phyloP scores from a whole-genome alignment of 345 rosid species.

The Hypericum androsaemum region DNA sequence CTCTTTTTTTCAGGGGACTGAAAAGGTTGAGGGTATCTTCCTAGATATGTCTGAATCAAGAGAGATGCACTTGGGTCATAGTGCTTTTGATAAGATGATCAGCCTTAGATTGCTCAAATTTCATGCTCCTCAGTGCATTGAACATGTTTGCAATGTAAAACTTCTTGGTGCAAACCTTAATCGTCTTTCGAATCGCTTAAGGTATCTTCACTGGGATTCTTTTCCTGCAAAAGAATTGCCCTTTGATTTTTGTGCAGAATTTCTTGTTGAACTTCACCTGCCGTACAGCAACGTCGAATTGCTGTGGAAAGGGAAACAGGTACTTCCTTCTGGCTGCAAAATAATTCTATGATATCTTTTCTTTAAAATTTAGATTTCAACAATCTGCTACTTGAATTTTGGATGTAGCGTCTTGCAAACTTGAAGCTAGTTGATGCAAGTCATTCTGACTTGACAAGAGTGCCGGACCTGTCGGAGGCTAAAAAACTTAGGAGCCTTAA shows the following conservation, averaged over 20 bases:
- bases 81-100: slow-evolving; percentile 12
- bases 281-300: slow-evolving; percentile 4
- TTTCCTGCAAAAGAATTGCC: slow-evolving; percentile 11
- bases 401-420: slow-evolving; percentile 5
- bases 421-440: slow-evolving; percentile 7
- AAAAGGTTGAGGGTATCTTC: slow-evolving; percentile 2
- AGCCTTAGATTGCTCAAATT: slow-evolving; percentile 13
- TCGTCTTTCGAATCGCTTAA: slow-evolving; percentile 2
- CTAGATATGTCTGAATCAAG: slow-evolving; percentile 3
- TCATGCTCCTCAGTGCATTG: not conserved
- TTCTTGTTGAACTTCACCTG: slow-evolving; percentile 6
- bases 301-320: slow-evolving; percentile 9
- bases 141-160: not conserved
- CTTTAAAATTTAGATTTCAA: not conserved
- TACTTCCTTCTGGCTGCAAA: not conserved
- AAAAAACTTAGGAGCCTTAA: too few relatives aligned
- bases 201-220: slow-evolving; percentile 12
- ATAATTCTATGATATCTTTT: not conserved
- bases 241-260: not conserved
- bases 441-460: slow-evolving; percentile 1
- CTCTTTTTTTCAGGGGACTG: not conserved
- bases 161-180: not conserved
- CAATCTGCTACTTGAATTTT: not conserved
- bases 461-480: too few relatives aligned
- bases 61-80: not conserved